Conservation (phyloP, 108 stramenopile genomes). For the Seminavis robusta region DNA sequence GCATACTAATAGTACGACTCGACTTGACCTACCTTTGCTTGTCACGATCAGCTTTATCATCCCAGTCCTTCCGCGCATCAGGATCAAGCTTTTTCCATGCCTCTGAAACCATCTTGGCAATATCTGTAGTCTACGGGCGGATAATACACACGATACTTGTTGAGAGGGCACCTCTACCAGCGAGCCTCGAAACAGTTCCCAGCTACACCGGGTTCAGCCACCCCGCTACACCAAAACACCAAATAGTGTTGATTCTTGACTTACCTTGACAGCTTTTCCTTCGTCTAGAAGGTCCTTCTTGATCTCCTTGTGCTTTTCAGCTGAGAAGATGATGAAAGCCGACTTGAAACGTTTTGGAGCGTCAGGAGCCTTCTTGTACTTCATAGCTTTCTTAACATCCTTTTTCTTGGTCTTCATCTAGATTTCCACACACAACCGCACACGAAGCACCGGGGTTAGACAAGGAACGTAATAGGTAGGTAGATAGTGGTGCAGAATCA, state of each 20-base stretch:
- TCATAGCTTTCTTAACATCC: too few relatives aligned
- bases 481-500: too few relatives aligned
- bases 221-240: neutral
- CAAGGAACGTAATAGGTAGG: too few relatives aligned
- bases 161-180: too few relatives aligned
- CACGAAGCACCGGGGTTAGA: too few relatives aligned
- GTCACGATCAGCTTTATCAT: conserved; percentile 9
- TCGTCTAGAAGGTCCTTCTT: conserved; percentile 1
- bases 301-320: conserved; percentile 20
- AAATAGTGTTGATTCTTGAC: neutral
- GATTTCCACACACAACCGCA: too few relatives aligned
- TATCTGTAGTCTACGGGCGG: conserved; percentile 36
- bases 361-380: conserved; percentile 27
- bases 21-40: too few relatives aligned
- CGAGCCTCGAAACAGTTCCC: too few relatives aligned
- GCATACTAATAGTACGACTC: too few relatives aligned
- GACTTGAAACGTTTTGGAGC: conserved; percentile 28
- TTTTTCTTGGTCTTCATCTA: too few relatives aligned
- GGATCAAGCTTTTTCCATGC: conserved; percentile 23
- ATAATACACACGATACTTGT: too few relatives aligned
- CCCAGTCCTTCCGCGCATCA: conserved; percentile 20
- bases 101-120: conserved; percentile 37
- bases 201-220: too few relatives aligned
- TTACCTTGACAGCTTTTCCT: conserved; percentile 22
- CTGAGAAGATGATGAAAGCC: conserved; percentile 33